These are phyloP conservation scores for Fusarium nematophilum DNA, from an alignment of 2,329 filamentous ascomycete genomes.

Conservation along the genomic window DNA sequence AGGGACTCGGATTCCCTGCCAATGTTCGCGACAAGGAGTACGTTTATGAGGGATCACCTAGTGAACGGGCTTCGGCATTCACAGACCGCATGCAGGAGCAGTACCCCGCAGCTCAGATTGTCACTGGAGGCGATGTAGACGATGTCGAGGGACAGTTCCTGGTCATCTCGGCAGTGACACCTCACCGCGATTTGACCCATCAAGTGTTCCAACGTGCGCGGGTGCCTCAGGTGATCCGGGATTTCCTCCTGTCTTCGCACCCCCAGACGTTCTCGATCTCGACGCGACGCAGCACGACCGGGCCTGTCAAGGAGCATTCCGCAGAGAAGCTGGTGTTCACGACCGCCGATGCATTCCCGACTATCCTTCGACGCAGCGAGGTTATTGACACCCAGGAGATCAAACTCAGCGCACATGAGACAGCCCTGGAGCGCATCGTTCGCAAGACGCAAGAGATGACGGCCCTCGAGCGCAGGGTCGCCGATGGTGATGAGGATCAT, in stretches of 20 bases:
- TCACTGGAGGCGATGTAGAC: conserved; percentile 75
- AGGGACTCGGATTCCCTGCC: conserved; percentile 86
- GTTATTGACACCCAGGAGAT: conserved; percentile 77
- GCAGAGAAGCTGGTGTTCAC: conserved; percentile 88
- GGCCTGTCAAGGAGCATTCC: conserved; percentile 77
- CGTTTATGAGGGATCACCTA: conserved; percentile 85
- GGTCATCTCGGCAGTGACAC: conserved; percentile 81
- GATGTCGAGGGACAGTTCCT: conserved; percentile 93
- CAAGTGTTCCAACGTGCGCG: conserved; percentile 90
- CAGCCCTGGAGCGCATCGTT: conserved; percentile 89
- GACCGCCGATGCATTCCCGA: conserved; percentile 88
- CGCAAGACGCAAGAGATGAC: conserved; percentile 90
- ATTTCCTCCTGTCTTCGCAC: conserved; percentile 83
- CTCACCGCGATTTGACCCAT: conserved; percentile 84
- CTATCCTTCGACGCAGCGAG: conserved; percentile 88
- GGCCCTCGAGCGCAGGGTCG: conserved; percentile 77
- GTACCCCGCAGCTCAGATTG: conserved; percentile 85
- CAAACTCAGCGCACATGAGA: conserved; percentile 79
- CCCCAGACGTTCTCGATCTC: conserved; percentile 85
- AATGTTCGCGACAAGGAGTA: conserved; percentile 90
- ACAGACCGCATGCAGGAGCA: conserved; percentile 93
- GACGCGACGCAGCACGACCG: conserved; percentile 74
- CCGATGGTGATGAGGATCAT: conserved; percentile 77
- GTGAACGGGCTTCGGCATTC: conserved; percentile 83
- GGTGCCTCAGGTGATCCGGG: conserved; percentile 83